Percentiles rank a stretch among this genome's conserved stretches.
These are phyloP conservation scores for Penicillium sp. DNA, from an alignment of 2,329 filamentous ascomycete genomes.

Conservation along the genomic window DNA sequence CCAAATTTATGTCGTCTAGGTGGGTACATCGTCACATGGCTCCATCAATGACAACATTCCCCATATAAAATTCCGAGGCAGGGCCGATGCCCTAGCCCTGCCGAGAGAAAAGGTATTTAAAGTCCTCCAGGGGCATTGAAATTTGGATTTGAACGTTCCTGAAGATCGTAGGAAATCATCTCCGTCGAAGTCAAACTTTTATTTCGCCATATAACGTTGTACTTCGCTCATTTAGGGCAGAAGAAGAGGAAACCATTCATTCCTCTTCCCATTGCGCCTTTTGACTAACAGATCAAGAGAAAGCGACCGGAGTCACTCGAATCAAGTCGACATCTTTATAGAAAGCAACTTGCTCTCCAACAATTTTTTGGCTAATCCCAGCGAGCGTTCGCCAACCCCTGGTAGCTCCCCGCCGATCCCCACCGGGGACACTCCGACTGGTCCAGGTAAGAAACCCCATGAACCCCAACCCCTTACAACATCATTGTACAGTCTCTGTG, in stretches of 20 bases:
- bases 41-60: slow-evolving; percentile 18
- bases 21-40: slow-evolving; percentile 8
- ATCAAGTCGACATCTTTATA: not conserved
- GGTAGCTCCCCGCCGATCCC: not conserved
- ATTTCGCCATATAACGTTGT: not conserved
- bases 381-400: too few species aligned
- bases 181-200: not conserved
- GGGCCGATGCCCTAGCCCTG: slow-evolving; percentile 19
- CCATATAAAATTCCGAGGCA: slow-evolving; percentile 17
- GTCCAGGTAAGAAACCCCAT: slow-evolving; percentile 2
- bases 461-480: too few species aligned
- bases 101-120: slow-evolving; percentile 13
- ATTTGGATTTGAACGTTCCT: not conserved
- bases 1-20: not conserved
- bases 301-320: too few species aligned
- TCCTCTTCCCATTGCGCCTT: not conserved
- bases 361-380: not conserved
- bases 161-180: not conserved
- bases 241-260: not conserved
- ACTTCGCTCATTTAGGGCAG: not conserved
- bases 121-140: not conserved
- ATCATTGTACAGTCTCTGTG: slow-evolving; percentile 4
- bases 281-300: not conserved
- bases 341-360: not conserved
- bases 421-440: slow-evolving; percentile 6